Percentiles rank a stretch among this genome's conserved stretches.
Conservation (phyloP, 1,284 basidiomycete species). For the Sporisorium scitamineum region DNA sequence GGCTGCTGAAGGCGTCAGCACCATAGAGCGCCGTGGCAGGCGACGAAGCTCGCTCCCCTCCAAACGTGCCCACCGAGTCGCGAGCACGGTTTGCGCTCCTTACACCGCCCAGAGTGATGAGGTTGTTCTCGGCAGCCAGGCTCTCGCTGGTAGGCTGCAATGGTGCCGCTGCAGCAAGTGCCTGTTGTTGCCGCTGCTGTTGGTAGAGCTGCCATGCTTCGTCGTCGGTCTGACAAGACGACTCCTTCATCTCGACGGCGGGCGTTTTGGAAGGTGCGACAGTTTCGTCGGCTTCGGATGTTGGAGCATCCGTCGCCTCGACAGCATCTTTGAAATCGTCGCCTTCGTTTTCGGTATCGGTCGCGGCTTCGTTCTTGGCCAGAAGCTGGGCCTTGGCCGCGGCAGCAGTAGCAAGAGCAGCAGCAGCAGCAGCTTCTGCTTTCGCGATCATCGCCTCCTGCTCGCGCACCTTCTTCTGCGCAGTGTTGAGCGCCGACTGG, state of each 20-base stretch:
- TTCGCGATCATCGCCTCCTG: constrained; percentile 43
- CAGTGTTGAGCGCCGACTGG: constrained; percentile 49
- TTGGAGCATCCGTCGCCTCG: constrained; percentile 16
- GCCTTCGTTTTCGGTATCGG: constrained; percentile 48
- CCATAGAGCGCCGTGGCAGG: constrained; percentile 51
- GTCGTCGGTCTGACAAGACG: constrained; percentile 58
- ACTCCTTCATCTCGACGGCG: constrained; percentile 49
- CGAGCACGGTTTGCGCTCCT: constrained; percentile 32
- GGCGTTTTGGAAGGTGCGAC: constrained; percentile 17
- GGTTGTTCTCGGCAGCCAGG: constrained; percentile 33
- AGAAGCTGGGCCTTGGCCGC: constrained; percentile 39
- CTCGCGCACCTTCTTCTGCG: constrained; percentile 47
- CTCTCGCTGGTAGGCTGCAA: constrained; percentile 33
- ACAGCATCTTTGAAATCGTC: constrained; percentile 47
- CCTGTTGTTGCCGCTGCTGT: constrained; percentile 24
- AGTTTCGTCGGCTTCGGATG: constrained; percentile 7
- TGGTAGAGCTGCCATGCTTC: constrained; percentile 45
- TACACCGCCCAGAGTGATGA: constrained; percentile 46
- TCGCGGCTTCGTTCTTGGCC: constrained; percentile 36
- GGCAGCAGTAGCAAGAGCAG: constrained; percentile 37
- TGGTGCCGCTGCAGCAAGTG: constrained; percentile 6
- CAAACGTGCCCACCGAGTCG: constrained; percentile 56
- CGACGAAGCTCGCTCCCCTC: constrained; percentile 34
- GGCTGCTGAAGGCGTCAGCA: constrained; percentile 43
- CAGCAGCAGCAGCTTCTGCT: constrained; percentile 46